These are phyloP conservation scores for Penicillium sp. DNA, from an alignment of 2,329 filamentous ascomycete genomes.

Conservation along the genomic window DNA sequence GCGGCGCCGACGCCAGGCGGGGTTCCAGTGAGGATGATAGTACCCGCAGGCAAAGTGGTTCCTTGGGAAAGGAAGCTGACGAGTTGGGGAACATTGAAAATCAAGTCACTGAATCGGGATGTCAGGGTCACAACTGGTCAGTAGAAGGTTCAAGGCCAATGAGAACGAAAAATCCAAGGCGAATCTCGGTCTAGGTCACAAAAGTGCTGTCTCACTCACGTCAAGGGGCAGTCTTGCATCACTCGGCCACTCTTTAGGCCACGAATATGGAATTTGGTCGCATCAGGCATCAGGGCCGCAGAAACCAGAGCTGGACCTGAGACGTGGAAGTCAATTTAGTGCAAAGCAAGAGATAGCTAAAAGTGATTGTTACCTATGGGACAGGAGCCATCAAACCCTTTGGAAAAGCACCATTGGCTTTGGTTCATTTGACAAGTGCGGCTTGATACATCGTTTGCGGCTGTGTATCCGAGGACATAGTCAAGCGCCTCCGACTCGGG, in stretches of 20 bases:
- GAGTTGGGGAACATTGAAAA: constrained; percentile 47
- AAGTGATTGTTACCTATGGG: constrained; percentile 40
- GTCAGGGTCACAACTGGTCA: no score
- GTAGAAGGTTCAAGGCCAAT: no score
- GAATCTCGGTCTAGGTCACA: no score
- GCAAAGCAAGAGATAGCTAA: neutral
- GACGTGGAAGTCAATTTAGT: neutral
- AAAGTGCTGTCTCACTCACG: constrained; percentile 23
- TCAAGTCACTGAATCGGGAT: constrained; percentile 42
- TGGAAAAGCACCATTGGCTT: constrained; percentile 54
- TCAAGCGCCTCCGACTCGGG: constrained; percentile 51
- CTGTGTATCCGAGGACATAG: constrained; percentile 60
- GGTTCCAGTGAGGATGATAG: constrained; percentile 41
- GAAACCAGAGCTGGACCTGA: constrained; percentile 48
- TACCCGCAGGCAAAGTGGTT: constrained; percentile 39
- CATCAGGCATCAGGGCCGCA: constrained; percentile 27
- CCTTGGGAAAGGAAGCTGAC: constrained; percentile 38
- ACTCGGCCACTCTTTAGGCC: constrained; percentile 46
- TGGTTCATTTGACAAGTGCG: constrained; percentile 51
- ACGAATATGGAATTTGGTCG: constrained; percentile 28
- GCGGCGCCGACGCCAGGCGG: constrained; percentile 39
- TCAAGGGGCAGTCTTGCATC: constrained; percentile 45
- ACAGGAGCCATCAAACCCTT: constrained; percentile 54
- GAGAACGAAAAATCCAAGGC: no score
- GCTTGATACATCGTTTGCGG: constrained; percentile 58